Conservation (phyloP, 2,329 filamentous ascomycete genomes). For the Trichoderma sp. region DNA sequence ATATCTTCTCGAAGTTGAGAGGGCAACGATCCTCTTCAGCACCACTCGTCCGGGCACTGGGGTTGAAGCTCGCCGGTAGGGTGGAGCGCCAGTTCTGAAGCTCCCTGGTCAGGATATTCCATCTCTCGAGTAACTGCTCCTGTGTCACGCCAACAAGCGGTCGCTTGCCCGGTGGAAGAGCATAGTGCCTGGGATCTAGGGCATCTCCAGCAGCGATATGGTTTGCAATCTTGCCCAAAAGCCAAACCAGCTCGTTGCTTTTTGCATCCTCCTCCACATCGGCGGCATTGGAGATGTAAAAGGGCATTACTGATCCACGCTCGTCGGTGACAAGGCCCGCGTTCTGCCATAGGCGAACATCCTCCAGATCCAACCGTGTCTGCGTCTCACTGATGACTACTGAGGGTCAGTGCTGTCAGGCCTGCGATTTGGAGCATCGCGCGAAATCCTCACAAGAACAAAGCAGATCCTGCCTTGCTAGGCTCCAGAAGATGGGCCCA, state of each 20-base stretch:
- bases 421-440: no score
- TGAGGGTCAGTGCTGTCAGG: background rate
- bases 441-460: background rate
- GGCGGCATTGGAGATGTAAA: constrained; percentile 12
- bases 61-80: constrained; percentile 15
- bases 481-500: constrained; percentile 17
- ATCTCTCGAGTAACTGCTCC: constrained; percentile 17
- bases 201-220: constrained; percentile 17
- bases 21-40: background rate
- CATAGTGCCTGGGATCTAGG: constrained; percentile 12
- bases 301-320: constrained; percentile 12
- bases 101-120: constrained; percentile 8
- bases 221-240: constrained; percentile 17
- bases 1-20: constrained; percentile 18
- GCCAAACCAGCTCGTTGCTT: constrained; percentile 20
- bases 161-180: constrained; percentile 14
- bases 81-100: constrained; percentile 15
- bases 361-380: constrained; percentile 11
- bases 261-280: constrained; percentile 12
- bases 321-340: constrained; percentile 19
- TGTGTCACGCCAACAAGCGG: constrained; percentile 16
- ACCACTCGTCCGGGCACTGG: constrained; percentile 1
- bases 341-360: constrained; percentile 21
- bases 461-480: constrained; percentile 14
- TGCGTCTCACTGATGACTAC: constrained; percentile 20